Evolutionary conservation across 805 yeast genomes (phyloP).

Genomic region (Suhomyces pyralidae): DNA sequence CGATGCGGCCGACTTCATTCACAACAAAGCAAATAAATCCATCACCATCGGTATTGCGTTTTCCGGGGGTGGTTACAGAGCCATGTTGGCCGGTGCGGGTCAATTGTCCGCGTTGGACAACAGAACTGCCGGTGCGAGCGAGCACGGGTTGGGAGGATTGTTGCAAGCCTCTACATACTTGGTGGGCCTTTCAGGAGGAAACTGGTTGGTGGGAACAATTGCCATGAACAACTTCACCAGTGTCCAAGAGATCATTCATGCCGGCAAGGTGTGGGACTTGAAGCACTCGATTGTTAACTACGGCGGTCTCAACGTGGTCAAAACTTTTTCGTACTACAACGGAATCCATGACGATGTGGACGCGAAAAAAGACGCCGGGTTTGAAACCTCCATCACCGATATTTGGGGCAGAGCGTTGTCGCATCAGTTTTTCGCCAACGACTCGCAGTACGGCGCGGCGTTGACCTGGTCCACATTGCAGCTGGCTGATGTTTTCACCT

Average conservation of each 20-base stretch:
- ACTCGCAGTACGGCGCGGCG: constrained; percentile 24
- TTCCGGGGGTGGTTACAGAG: constrained; percentile 89
- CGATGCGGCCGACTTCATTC: constrained; percentile 42
- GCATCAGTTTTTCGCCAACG: constrained; percentile 35
- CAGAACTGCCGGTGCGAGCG: constrained; percentile 26
- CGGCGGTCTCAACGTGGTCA: constrained; percentile 56
- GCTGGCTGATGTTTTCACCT: constrained; percentile 17
- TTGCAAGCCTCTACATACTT: constrained; percentile 69
- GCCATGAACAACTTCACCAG: constrained; percentile 58
- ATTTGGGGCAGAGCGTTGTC: constrained; percentile 43
- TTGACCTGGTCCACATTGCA: constrained; percentile 23
- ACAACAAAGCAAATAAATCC: constrained; percentile 34
- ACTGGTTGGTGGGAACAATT: constrained; percentile 64
- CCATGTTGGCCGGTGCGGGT: constrained; percentile 62
- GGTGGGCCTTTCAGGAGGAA: constrained; percentile 64
- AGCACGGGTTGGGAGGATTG: constrained; percentile 43
- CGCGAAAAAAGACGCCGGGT: constrained; percentile 37
- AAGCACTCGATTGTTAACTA: constrained; percentile 69
- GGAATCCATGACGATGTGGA: constrained; percentile 26
- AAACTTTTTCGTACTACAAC: constrained; percentile 55
- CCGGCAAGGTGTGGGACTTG: constrained; percentile 35
- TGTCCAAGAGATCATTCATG: constrained; percentile 38
- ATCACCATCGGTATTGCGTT: constrained; percentile 55
- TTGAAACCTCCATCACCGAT: constrained; percentile 37
- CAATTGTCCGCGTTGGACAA: constrained; percentile 39